Evolutionary conservation across 1,284 basidiomycete species (phyloP).

Genomic region (Albatrellus sp.): DNA sequence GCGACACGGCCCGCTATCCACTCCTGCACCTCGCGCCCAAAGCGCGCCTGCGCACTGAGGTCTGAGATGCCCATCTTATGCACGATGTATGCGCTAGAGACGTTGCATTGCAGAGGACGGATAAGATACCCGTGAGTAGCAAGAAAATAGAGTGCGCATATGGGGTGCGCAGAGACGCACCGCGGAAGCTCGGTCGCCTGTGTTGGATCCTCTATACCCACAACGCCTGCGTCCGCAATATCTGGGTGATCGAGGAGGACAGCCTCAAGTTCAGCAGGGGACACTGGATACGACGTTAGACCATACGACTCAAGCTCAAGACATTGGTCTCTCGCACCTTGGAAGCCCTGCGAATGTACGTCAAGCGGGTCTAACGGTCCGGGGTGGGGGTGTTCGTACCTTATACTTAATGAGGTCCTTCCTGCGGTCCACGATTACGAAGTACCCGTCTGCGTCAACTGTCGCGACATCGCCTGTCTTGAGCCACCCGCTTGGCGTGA

Average conservation of each 20-base stretch:
- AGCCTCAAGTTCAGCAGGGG: constrained; percentile 74
- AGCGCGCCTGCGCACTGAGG: constrained; percentile 21
- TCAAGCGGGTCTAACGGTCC: too few species aligned
- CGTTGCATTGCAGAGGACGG: background rate
- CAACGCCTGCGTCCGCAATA: constrained; percentile 62
- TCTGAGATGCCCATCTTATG: constrained; percentile 18
- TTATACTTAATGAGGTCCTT: constrained; percentile 85
- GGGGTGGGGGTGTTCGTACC: constrained; percentile 19
- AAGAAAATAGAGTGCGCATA: too few species aligned
- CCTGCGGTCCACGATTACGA: constrained; percentile 53
- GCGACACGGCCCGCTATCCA: constrained; percentile 59
- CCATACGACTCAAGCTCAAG: background rate
- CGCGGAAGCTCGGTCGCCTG: constrained; percentile 72
- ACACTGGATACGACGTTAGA: constrained; percentile 33
- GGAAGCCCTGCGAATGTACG: constrained; percentile 15
- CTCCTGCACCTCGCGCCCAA: constrained; percentile 32
- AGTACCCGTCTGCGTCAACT: constrained; percentile 52
- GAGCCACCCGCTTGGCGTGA: constrained; percentile 70
- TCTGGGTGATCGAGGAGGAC: constrained; percentile 62
- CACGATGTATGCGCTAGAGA: constrained; percentile 53
- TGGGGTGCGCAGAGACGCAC: constrained; percentile 18
- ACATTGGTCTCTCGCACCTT: constrained; percentile 11
- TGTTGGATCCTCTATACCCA: constrained; percentile 47
- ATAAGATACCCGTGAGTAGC: too few species aligned
- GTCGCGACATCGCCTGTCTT: constrained; percentile 73